Evolutionary conservation across 441 rosid species (phyloP).

Genomic region (Hura crepitans): DNA sequence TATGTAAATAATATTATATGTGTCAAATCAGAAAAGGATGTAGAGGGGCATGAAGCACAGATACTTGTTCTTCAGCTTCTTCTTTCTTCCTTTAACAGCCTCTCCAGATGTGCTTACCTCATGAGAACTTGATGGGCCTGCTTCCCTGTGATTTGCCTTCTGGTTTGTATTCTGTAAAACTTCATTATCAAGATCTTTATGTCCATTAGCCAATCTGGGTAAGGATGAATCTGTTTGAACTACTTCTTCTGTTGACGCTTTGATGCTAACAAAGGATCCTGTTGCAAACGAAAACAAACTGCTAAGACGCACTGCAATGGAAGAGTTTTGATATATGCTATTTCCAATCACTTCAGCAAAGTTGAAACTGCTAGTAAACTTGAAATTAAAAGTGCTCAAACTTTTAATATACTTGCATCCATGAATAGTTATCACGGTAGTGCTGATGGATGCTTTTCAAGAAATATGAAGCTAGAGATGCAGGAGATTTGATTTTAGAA

Average conservation of each 20-base stretch:
- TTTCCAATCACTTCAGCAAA: no score
- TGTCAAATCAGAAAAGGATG: conserved; percentile 20
- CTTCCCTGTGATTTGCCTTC: conserved; percentile 14
- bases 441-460: no score
- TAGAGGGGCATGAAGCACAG: conserved; percentile 46
- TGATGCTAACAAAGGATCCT: conserved; percentile 28
- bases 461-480: no score
- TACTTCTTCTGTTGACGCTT: conserved; percentile 15
- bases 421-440: no score
- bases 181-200: not conserved
- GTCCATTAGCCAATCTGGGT: not conserved
- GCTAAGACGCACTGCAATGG: no score
- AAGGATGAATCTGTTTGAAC: not conserved
- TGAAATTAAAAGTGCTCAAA: no score
- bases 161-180: conserved; percentile 4
- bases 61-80: conserved; percentile 34
- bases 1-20: not conserved
- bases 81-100: conserved; percentile 23
- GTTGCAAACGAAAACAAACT: not conserved
- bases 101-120: conserved; percentile 15
- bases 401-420: no score
- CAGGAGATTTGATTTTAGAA: not conserved
- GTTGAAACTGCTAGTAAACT: no score
- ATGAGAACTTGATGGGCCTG: conserved; percentile 22
- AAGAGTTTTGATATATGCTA: no score